Evolutionary conservation across 2,329 filamentous ascomycete species (phyloP), one percentile per base, ranked within the genome.

Genomic region (Aspergillus sp.): DNA sequence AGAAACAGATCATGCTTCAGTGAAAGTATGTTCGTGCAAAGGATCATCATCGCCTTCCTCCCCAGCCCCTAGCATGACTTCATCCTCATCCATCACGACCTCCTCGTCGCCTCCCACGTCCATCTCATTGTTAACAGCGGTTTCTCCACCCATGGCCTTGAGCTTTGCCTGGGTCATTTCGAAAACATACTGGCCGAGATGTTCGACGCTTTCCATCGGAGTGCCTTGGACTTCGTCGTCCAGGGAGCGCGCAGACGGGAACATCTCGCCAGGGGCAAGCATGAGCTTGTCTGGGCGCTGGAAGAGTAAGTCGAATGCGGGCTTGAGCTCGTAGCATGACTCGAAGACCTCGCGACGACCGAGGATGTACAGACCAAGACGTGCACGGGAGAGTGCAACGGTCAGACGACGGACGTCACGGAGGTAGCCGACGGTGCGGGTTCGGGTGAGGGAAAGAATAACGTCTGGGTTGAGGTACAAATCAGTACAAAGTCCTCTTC

Each of bases 151-250:
- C 69, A 88, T 70, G 48, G 81, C 82, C 70, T 86, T 83, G 1
- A 88, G 75, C 75, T 88, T 89, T 7, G 87, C 86, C 70, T 89
- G 86, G 3, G 92, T 96, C 92, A 99, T 99, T 76, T 99, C 91
- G 73, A 87, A 96, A 21, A 99, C 94, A 75, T 97, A 99, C 77
- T 96, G 90, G 0, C 95, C 95, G 38, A 99, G 77, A 79, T 99
- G 95, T 80, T 99, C 94, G 1, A 98, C 88, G 36, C 90, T 86
- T 69, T 94, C 90, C 91, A 99, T 98, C 19, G 86, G 82, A 1
- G 87, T 88, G n/a, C 77, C 78, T 44, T 76, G 79, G 6, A 80
- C 72, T 6, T 82, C 80, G 17, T 81, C 82, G 8, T 81, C 80
- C 17, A 78, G 73, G 4, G 72, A 70, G 48, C 91, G 82, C 57